Percentiles rank a stretch among this genome's conserved stretches.
These are phyloP conservation scores for Chaetomium sp. DNA, from an alignment of 2,329 filamentous ascomycete genomes.

Conservation along the genomic window DNA sequence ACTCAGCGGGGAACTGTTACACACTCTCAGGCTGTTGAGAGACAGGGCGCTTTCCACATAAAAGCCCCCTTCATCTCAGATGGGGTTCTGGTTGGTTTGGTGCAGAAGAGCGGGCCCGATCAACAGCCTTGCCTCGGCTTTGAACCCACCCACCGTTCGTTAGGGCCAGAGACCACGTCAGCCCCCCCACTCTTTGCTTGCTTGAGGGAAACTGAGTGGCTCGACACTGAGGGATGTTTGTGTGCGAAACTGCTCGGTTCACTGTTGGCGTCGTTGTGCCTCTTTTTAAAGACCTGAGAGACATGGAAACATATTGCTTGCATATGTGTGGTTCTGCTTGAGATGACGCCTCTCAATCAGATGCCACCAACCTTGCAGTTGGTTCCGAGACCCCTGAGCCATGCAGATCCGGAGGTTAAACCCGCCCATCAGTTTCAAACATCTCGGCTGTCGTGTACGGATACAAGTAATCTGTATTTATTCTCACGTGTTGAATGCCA, in stretches of 20 bases:
- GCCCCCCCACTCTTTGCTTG: constrained; percentile 5
- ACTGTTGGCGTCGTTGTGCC: not conserved
- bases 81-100: constrained; percentile 7
- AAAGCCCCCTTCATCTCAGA: constrained; percentile 19
- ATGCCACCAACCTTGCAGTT: not conserved
- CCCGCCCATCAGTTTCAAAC: constrained; percentile 2
- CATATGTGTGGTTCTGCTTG: not conserved
- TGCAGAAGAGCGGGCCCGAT: not conserved
- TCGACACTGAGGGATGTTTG: not conserved
- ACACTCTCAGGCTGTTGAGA: not conserved
- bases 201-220: not conserved
- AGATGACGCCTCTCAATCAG: not conserved
- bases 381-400: constrained; percentile 15
- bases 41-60: not conserved
- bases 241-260: not conserved
- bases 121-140: constrained; percentile 12
- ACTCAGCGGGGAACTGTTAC: constrained; percentile 10
- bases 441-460: not conserved
- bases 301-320: not conserved
- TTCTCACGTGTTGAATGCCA: constrained; percentile 4
- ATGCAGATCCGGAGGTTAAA: constrained; percentile 20
- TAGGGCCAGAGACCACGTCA: constrained; percentile 8
- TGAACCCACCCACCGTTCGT: constrained; percentile 7
- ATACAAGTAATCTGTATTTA: not conserved
- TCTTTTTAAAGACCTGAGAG: not conserved